Evolutionary conservation across 371 early-diverging fungal species (phyloP).

Genomic region (Antonospora locustae): DNA sequence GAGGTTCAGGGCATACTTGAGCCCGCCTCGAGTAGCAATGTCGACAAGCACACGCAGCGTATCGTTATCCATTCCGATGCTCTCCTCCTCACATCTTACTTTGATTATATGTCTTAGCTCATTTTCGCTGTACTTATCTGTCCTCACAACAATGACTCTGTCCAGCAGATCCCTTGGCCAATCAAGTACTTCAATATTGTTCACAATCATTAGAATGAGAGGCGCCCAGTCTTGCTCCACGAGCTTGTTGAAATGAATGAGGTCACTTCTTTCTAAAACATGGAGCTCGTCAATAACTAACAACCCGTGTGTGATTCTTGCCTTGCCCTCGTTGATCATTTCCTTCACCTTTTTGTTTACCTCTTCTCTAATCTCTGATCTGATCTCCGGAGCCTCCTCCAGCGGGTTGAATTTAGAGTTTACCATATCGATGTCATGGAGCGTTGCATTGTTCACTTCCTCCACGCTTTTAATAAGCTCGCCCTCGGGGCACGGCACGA

Average conservation of each 20-base stretch:
- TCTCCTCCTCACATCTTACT: slow-evolving; percentile 77
- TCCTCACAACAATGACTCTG: slow-evolving; percentile 74
- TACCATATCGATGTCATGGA: slow-evolving; percentile 98
- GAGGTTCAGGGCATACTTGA: slow-evolving; percentile 85
- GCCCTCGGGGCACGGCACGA: slow-evolving; percentile 93
- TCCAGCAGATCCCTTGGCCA: slow-evolving; percentile 88
- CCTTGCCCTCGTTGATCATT: slow-evolving; percentile 95
- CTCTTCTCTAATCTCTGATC: slow-evolving; percentile 81
- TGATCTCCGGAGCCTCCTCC: slow-evolving; percentile 75
- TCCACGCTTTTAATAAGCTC: slow-evolving; percentile 87
- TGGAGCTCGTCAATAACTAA: slow-evolving; percentile 95
- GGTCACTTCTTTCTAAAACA: slow-evolving; percentile 93
- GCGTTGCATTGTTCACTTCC: slow-evolving; percentile 78
- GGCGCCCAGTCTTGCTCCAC: slow-evolving; percentile 79
- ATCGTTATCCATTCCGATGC: slow-evolving; percentile 78
- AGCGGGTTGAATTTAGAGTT: slow-evolving; percentile 21
- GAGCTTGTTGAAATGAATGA: slow-evolving; percentile 77
- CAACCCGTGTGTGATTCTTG: slow-evolving; percentile 85
- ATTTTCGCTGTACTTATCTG: slow-evolving; percentile 65
- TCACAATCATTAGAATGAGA: slow-evolving; percentile 91
- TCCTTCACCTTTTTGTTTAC: slow-evolving; percentile 86
- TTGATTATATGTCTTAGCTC: slow-evolving; percentile 73
- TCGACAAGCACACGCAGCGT: slow-evolving; percentile 70
- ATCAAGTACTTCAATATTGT: slow-evolving; percentile 83
- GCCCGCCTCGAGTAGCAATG: slow-evolving; percentile 73